phyloP scores from a whole-genome alignment of 345 rosid species.

The Euclidium syriacum region DNA sequence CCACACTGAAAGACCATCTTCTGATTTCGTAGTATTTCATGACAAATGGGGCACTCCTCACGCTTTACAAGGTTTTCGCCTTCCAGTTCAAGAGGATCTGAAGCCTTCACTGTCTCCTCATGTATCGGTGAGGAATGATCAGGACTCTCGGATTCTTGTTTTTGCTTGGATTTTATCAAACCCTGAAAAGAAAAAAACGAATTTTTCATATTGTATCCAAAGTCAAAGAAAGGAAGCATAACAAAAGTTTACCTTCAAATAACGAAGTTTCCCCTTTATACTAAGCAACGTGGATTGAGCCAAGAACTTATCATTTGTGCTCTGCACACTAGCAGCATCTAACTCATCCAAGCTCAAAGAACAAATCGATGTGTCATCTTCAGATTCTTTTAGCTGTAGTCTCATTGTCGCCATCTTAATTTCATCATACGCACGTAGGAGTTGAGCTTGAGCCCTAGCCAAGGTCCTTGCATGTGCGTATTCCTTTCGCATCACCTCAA shows the following conservation, averaged over 20 bases:
- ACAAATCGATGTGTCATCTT: conserved; percentile 68
- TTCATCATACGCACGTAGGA: conserved; percentile 84
- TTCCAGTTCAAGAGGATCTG: conserved; percentile 35
- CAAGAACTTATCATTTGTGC: conserved; percentile 74
- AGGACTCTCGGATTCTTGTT: conserved; percentile 38
- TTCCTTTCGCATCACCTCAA: conserved; percentile 95
- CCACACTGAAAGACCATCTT: conserved; percentile 98
- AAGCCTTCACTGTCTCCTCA: conserved; percentile 25
- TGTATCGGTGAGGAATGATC: conserved; percentile 35
- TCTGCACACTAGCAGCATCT: conserved; percentile 64
- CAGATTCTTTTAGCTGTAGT: conserved; percentile 68
- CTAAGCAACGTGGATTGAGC: conserved; percentile 53
- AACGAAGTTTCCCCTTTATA: conserved; percentile 82
- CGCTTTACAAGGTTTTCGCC: conserved; percentile 36
- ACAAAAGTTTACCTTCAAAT: conserved; percentile 61
- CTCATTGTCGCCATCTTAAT: conserved; percentile 91
- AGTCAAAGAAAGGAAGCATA: not conserved
- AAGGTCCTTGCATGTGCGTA: conserved; percentile 71
- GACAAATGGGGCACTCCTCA: conserved; percentile 92
- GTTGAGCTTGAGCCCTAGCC: conserved; percentile 79
- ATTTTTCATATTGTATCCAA: not conserved
- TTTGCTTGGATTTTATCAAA: conserved; percentile 59
- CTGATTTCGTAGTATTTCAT: conserved; percentile 64
- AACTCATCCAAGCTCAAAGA: conserved; percentile 70
- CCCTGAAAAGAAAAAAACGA: conserved; percentile 47